phyloP scores from a whole-genome alignment of 768 basidiomycete species.

The Chiua virens region DNA sequence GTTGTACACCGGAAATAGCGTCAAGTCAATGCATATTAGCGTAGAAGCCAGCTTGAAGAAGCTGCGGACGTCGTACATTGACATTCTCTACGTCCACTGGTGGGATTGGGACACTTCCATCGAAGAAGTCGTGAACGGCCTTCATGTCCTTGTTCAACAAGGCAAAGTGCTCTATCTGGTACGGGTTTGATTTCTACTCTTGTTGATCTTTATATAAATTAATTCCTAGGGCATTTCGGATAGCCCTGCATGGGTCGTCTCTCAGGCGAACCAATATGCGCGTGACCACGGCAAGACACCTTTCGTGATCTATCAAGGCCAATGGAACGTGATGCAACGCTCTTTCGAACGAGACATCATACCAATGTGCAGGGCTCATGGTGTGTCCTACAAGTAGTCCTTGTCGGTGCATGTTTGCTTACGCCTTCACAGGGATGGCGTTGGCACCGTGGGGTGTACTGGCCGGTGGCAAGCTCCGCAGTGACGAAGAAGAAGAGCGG shows the following conservation, averaged over 20 bases:
- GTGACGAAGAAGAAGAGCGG: constrained; percentile 31
- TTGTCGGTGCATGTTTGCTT: constrained; percentile 8
- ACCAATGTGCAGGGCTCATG: constrained; percentile 34
- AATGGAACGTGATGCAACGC: constrained; percentile 44
- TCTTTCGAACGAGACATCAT: constrained; percentile 57
- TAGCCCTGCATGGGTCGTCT: constrained; percentile 50
- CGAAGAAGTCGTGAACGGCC: constrained; percentile 46
- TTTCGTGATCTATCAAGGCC: constrained; percentile 55
- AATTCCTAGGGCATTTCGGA: constrained; percentile 39
- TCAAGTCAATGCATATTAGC: constrained; percentile 34
- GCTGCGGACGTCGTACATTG: constrained; percentile 58
- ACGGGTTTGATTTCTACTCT: background rate
- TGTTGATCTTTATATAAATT: background rate
- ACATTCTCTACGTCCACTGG: constrained; percentile 57
- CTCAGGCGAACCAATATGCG: constrained; percentile 51
- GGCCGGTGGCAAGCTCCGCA: constrained; percentile 30
- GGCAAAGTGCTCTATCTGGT: constrained; percentile 48
- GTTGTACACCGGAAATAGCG: constrained; percentile 38
- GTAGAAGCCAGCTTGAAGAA: constrained; percentile 44
- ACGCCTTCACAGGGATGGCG: constrained; percentile 20
- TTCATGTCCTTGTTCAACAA: constrained; percentile 42
- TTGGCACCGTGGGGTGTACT: constrained; percentile 41
- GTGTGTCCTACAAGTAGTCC: constrained; percentile 15
- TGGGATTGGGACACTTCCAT: constrained; percentile 44
- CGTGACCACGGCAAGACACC: constrained; percentile 47